Percentiles rank a stretch among this genome's conserved stretches.
These are phyloP conservation scores for Rhodamnia argentea DNA, from an alignment of 345 rosid species.

Conservation along the genomic window DNA sequence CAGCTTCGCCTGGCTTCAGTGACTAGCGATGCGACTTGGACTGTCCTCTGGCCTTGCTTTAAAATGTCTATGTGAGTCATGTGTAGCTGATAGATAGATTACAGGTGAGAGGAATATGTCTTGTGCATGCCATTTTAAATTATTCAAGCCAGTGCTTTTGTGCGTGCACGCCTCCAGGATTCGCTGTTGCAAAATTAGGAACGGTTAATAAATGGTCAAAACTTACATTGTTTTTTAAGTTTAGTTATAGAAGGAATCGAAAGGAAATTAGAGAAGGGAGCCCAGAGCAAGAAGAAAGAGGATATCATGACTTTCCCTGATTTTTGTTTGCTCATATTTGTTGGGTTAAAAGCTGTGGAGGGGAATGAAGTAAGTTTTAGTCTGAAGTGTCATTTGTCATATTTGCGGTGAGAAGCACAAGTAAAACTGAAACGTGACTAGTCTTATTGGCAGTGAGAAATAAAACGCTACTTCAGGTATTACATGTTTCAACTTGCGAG, in stretches of 20 bases:
- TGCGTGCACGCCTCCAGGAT: background rate
- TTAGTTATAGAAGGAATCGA: background rate
- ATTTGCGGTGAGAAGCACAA: background rate
- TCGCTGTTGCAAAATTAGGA: background rate
- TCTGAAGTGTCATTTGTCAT: background rate
- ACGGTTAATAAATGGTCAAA: background rate
- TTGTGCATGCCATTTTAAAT: background rate
- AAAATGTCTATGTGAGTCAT: background rate
- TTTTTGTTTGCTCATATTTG: background rate
- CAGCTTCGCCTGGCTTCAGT: background rate
- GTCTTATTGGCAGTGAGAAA: background rate
- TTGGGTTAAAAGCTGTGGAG: background rate
- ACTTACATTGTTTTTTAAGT: background rate
- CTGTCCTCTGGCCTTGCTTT: background rate
- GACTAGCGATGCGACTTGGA: background rate
- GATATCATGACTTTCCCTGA: background rate
- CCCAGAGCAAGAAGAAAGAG: background rate
- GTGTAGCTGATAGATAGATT: background rate
- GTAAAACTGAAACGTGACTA: background rate
- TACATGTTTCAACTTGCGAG: background rate
- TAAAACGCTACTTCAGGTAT: background rate
- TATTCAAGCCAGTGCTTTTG: background rate
- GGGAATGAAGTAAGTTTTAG: background rate
- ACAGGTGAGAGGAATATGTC: background rate
- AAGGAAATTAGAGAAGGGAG: background rate